These are phyloP conservation scores for Flammula alnicola DNA, from an alignment of 1,284 basidiomycete species.

Conservation along the genomic window DNA sequence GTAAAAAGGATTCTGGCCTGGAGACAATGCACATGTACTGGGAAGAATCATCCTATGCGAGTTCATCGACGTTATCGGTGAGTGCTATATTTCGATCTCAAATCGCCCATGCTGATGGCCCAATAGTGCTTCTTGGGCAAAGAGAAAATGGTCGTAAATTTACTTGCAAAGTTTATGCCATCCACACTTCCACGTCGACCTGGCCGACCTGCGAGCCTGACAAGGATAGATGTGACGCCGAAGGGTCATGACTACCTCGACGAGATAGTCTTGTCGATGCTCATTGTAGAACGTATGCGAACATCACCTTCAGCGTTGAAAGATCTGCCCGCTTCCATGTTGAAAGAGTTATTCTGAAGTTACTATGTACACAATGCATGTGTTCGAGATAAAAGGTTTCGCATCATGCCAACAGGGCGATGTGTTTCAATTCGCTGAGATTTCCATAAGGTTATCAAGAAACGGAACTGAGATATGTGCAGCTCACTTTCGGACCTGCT, in stretches of 20 bases:
- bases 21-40: constrained; percentile 32
- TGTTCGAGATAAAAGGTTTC: background rate
- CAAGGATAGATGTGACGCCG: constrained; percentile 42
- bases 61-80: constrained; percentile 16
- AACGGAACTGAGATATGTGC: background rate
- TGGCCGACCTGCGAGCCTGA: constrained; percentile 35
- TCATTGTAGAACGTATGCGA: constrained; percentile 43
- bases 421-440: constrained; percentile 78
- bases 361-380: constrained; percentile 1
- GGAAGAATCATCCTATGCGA: constrained; percentile 35
- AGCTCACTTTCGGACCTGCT: constrained; percentile 81
- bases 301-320: constrained; percentile 34
- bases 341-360: constrained; percentile 19
- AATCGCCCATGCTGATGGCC: background rate
- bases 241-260: constrained; percentile 44
- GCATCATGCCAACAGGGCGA: constrained; percentile 72
- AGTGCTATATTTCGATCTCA: constrained; percentile 6
- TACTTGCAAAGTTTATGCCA: constrained; percentile 43
- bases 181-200: constrained; percentile 36
- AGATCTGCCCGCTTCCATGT: constrained; percentile 17
- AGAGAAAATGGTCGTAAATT: constrained; percentile 34
- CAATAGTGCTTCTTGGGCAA: constrained; percentile 43
- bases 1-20: constrained; percentile 8
- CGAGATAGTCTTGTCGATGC: constrained; percentile 43
- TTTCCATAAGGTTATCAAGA: constrained; percentile 14